phyloP scores from a whole-genome alignment of 495 filamentous ascomycete genomes.

The Endocarpon pusillum region DNA sequence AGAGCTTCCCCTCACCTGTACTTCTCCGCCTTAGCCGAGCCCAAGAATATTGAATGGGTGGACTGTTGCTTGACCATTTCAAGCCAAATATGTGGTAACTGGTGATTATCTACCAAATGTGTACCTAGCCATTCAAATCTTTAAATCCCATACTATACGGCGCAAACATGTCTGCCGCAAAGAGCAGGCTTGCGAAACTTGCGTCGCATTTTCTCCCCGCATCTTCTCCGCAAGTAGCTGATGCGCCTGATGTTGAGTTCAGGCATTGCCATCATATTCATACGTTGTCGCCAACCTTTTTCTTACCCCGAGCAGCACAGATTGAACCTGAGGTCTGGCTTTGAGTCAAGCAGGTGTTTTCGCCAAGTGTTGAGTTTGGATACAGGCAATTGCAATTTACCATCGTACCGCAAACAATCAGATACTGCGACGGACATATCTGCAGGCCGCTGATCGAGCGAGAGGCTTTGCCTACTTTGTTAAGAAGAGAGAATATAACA shows the following conservation, averaged over 20 bases:
- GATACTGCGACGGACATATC: slow-evolving; percentile 56
- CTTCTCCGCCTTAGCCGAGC: too few species aligned
- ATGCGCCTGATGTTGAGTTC: slow-evolving; percentile 15
- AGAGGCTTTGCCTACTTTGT: slow-evolving; percentile 77
- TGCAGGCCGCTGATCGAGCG: slow-evolving; percentile 67
- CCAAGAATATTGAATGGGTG: too few species aligned
- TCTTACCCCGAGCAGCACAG: slow-evolving; percentile 69
- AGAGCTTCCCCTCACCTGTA: too few species aligned
- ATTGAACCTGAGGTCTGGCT: slow-evolving; percentile 68
- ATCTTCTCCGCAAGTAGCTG: slow-evolving; percentile 17
- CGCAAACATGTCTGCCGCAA: slow-evolving; percentile 33
- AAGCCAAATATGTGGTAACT: too few species aligned
- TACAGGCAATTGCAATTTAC: slow-evolving; percentile 62
- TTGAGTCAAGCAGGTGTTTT: not conserved
- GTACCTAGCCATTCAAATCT: too few species aligned
- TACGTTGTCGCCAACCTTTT: slow-evolving; percentile 74
- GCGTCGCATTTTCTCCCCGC: slow-evolving; percentile 40
- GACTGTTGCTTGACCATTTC: too few species aligned
- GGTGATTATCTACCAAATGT: too few species aligned
- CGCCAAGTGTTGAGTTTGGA: not conserved
- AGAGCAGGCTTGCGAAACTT: slow-evolving; percentile 41
- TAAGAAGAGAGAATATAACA: slow-evolving; percentile 46
- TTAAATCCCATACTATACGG: too few species aligned
- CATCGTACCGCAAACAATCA: slow-evolving; percentile 70
- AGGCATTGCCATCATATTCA: slow-evolving; percentile 50